Evolutionary conservation across 208 protist genomes (phyloP), one percentile per base, ranked within the genome.

Genomic region (Wallacemonas sp.): DNA sequence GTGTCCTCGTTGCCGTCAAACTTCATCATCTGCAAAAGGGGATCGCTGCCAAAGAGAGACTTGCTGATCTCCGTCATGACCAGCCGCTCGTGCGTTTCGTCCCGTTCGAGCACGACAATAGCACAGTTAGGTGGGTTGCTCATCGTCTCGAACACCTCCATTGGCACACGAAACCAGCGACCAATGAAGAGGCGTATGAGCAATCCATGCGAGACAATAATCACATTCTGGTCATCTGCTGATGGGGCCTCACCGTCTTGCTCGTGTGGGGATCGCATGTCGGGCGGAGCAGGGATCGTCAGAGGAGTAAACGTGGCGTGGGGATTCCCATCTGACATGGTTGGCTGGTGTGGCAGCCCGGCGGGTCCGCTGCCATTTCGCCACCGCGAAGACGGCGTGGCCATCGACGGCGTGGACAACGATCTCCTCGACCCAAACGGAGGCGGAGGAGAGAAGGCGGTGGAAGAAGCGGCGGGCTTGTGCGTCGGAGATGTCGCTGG

Each of bases 91-190:
- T 70, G 55, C 17, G 44, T 45, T 38, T 89, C 83, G 47, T 85
- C 58, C 34, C 88, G 73, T 71, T 95, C 79, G 3, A 96, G 75
- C 28, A 95, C 82, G 15, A 88, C 79, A 55, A 96, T 94, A 36
- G 77, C 60, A 68, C 91, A 95, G 72, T 96, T 96, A 2, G 88
- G 87, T 14, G 91, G 91, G 75, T 96, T 96, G 33, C 64, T 65
- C 91, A 96, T 92, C 39, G 84, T 91, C 62, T 96, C 89, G 62
- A 91, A 90, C 24, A 89, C 80, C 56, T 93, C 82, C 77, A 94
- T 83, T 60, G 88, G 84, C 24, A 95, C 75, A 15, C 69, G 64
- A 44, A 92, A 95, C 89, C 91, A 96, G 15, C 86, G 79, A 4
- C 73, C 84, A 62, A 97, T 78, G 55, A 97, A 95, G 26, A 93